These are phyloP conservation scores for Aphanoascus verrucosus DNA, from an alignment of 2,329 filamentous ascomycete species.

Conservation along the genomic window DNA sequence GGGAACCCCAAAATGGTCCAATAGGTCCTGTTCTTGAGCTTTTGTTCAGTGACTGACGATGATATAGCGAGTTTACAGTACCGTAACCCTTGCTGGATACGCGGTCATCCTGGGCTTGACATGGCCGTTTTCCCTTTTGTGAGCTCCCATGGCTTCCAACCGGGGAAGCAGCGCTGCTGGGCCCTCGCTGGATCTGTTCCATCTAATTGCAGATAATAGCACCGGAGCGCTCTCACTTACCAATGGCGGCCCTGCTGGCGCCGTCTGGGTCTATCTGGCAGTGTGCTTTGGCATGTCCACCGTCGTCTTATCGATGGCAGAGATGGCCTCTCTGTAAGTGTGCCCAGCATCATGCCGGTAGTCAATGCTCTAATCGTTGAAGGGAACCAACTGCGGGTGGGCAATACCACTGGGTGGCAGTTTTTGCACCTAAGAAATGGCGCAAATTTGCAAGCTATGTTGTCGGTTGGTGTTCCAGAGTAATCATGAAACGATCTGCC, in stretches of 20 bases:
- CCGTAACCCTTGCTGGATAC: conserved; percentile 38
- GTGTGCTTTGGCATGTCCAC: conserved; percentile 9
- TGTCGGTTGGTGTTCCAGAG: conserved; percentile 9
- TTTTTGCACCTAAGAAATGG: conserved; percentile 26
- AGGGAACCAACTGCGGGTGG: conserved; percentile 31
- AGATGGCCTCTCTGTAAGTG: conserved; percentile 15
- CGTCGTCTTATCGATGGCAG: conserved; percentile 13
- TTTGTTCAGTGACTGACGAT: conserved; percentile 15
- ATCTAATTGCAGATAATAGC: not conserved
- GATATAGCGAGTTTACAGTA: conserved; percentile 36
- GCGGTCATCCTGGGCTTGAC: conserved; percentile 31
- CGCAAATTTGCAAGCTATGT: conserved; percentile 28
- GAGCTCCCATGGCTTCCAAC: not conserved
- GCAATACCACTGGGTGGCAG: conserved; percentile 19
- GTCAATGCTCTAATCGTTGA: not conserved
- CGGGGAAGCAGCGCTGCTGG: not conserved
- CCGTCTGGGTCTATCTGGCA: conserved; percentile 11
- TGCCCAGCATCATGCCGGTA: not conserved
- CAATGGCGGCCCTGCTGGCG: conserved; percentile 13
- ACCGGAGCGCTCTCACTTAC: conserved; percentile 4
- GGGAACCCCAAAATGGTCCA: not conserved
- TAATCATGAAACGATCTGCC: not conserved
- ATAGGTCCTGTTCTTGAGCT: not conserved
- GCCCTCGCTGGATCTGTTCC: not conserved
- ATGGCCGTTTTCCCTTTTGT: conserved; percentile 11